Evolutionary conservation across 805 yeast species (phyloP).

Genomic region (Zygosaccharomyces bisporus): DNA sequence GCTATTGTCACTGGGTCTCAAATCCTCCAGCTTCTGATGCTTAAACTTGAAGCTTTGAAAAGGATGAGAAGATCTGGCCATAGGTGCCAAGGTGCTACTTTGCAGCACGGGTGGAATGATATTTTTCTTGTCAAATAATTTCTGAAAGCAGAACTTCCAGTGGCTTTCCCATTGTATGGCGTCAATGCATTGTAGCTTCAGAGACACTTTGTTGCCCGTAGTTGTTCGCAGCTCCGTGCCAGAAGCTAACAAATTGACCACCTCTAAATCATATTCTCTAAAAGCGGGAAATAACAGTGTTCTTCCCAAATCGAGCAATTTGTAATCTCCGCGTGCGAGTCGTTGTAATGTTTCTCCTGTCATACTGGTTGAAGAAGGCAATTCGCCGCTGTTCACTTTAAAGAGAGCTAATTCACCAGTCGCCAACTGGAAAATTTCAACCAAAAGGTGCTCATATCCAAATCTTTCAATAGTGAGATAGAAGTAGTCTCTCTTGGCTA

Average conservation of each 20-base stretch:
- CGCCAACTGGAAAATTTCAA: constrained; percentile 28
- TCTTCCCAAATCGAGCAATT: constrained; percentile 24
- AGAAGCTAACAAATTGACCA: constrained; percentile 9
- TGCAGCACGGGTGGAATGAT: constrained; percentile 7
- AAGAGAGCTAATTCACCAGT: constrained; percentile 30
- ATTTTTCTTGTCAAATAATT: constrained; percentile 16
- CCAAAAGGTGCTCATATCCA: constrained; percentile 16
- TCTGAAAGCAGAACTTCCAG: constrained; percentile 25
- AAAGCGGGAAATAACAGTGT: constrained; percentile 28
- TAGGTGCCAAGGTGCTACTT: constrained; percentile 12
- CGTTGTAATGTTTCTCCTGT: constrained; percentile 14
- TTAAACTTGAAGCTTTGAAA: constrained; percentile 19
- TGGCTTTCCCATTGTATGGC: constrained; percentile 26
- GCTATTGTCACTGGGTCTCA: constrained; percentile 12
- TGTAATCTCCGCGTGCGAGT: constrained; percentile 14
- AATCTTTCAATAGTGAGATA: constrained; percentile 20
- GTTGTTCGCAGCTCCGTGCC: constrained; percentile 21
- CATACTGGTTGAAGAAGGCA: constrained; percentile 11
- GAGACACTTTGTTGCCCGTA: constrained; percentile 23
- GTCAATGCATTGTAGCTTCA: constrained; percentile 24
- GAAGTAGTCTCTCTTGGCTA: constrained; percentile 24
- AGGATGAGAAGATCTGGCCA: constrained; percentile 19
- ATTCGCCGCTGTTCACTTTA: constrained; percentile 22
- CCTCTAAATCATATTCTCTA: constrained; percentile 23
- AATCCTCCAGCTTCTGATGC: constrained; percentile 16